Conservation (phyloP, 495 filamentous ascomycete genomes). For the Penicillium verhagenii region DNA sequence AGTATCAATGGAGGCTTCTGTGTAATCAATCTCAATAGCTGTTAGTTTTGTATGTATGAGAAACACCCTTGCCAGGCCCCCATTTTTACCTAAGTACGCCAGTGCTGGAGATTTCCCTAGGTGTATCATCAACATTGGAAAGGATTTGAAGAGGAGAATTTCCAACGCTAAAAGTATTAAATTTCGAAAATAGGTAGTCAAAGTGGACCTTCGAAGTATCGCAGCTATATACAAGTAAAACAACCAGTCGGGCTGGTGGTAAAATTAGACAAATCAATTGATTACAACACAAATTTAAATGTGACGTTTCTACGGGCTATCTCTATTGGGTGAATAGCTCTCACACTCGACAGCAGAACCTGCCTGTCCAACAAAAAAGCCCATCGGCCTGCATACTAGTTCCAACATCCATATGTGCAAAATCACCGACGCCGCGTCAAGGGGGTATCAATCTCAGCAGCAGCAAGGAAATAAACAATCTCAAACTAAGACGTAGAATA, state of each 20-base stretch:
- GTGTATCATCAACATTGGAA: too few species aligned
- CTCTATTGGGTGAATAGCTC: too few species aligned
- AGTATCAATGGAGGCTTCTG: too few species aligned
- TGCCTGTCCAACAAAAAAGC: neutral
- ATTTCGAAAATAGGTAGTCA: neutral
- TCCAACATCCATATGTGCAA: neutral
- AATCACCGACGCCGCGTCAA: neutral
- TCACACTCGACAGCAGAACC: neutral
- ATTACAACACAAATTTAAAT: too few species aligned
- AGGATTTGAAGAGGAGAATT: too few species aligned
- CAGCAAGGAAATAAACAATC: neutral
- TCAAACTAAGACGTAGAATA: conserved; percentile 56
- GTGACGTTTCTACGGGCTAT: too few species aligned
- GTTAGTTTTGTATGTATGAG: too few species aligned
- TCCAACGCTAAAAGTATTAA: neutral
- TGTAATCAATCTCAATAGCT: too few species aligned
- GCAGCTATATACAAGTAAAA: neutral
- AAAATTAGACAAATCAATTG: neutral
- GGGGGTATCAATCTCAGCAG: neutral
- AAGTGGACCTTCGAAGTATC: neutral
- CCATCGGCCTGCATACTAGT: neutral
- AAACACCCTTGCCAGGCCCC: too few species aligned
- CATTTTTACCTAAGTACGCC: too few species aligned
- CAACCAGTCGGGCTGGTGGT: neutral
- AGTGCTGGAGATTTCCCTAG: too few species aligned